Percentiles rank a stretch among this genome's conserved stretches.
Conservation (phyloP, 1,284 basidiomycete genomes). For the Chondrostereum purpureum region DNA sequence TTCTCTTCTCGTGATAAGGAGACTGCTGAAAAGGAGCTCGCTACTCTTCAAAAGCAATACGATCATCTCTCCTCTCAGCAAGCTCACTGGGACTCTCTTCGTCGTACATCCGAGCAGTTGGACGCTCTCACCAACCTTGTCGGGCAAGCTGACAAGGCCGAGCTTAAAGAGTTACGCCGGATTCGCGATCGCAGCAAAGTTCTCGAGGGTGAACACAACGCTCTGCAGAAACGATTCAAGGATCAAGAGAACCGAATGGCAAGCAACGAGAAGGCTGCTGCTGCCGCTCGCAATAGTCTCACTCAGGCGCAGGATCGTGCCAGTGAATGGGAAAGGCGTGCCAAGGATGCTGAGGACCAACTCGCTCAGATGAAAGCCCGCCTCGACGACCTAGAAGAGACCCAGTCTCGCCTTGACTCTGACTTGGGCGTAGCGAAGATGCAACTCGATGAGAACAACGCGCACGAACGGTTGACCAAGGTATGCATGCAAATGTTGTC, state of each 20-base stretch:
- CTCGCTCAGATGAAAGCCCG: conserved; percentile 51
- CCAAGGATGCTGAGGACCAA: conserved; percentile 62
- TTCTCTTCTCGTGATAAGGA: conserved; percentile 59
- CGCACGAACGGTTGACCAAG: conserved; percentile 57
- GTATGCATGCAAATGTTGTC: too few species aligned
- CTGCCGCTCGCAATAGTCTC: conserved; percentile 55
- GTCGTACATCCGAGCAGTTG: conserved; percentile 60
- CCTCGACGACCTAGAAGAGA: conserved; percentile 61
- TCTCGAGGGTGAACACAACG: conserved; percentile 41
- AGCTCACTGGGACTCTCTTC: conserved; percentile 65
- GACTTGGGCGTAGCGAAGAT: conserved; percentile 60
- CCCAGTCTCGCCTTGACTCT: conserved; percentile 55
- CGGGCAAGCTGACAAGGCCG: conserved; percentile 60
- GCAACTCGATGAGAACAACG: conserved; percentile 69
- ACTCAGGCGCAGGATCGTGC: conserved; percentile 68
- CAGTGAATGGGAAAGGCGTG: conserved; percentile 70
- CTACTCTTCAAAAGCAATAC: conserved; percentile 49
- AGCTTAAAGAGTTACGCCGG: conserved; percentile 60
- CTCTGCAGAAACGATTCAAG: conserved; percentile 63
- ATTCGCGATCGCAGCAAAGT: conserved; percentile 55
- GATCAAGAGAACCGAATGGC: conserved; percentile 56
- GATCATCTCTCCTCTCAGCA: conserved; percentile 55
- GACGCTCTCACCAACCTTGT: conserved; percentile 55
- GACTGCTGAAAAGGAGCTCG: conserved; percentile 40
- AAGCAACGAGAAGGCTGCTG: conserved; percentile 54